Conservation (phyloP, 306 rosid species). For the Ormosia semicastrata region DNA sequence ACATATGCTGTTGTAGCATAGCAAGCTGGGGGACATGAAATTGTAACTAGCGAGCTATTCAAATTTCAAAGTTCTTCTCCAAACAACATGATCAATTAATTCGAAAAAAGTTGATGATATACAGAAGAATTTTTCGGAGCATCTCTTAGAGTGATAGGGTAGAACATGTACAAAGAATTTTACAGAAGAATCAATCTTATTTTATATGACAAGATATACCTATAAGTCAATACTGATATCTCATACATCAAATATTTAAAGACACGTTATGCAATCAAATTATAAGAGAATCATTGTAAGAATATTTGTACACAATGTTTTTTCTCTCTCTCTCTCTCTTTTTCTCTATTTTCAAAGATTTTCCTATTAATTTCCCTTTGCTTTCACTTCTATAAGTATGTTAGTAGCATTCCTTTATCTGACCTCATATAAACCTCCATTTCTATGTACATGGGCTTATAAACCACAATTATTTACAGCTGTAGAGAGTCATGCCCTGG, state of each 20-base stretch:
- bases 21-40: background rate
- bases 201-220: background rate
- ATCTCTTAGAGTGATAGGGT: background rate
- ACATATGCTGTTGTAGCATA: background rate
- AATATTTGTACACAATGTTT: constrained; percentile 27
- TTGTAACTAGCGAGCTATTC: background rate
- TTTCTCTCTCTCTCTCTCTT: background rate
- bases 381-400: constrained; percentile 23
- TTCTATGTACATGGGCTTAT: constrained; percentile 6
- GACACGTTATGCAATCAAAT: constrained; percentile 13
- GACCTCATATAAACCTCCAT: constrained; percentile 14
- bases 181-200: constrained; percentile 9
- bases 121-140: background rate
- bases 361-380: background rate
- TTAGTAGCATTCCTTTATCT: constrained; percentile 20
- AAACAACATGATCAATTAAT: background rate
- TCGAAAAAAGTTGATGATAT: background rate
- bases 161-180: constrained; percentile 23
- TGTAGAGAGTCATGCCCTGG: constrained; percentile 20
- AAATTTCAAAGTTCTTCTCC: background rate
- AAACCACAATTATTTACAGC: constrained; percentile 30
- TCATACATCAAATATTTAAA: background rate
- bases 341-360: constrained; percentile 6
- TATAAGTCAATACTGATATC: background rate
- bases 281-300: constrained; percentile 14